These are phyloP conservation scores for Calonectria pseudoturangicola DNA, from an alignment of 2,329 filamentous ascomycete genomes.

Conservation along the genomic window DNA sequence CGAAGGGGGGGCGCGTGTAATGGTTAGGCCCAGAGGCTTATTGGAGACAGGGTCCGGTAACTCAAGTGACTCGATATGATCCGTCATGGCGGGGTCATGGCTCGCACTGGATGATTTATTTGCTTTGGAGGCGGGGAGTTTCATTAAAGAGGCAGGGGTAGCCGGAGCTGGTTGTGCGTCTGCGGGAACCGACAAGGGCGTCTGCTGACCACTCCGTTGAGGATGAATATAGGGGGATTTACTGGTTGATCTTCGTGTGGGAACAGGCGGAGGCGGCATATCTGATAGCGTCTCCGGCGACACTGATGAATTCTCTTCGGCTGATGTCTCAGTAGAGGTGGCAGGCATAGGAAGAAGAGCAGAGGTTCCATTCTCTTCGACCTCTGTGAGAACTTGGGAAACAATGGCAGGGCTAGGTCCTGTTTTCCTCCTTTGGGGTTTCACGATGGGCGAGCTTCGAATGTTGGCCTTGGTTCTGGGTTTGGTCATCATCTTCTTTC, in stretches of 20 bases:
- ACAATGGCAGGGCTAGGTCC: constrained; percentile 73
- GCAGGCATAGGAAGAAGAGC: constrained; percentile 63
- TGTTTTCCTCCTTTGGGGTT: constrained; percentile 75
- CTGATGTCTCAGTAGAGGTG: constrained; percentile 70
- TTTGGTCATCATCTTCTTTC: constrained; percentile 72
- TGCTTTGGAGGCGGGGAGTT: constrained; percentile 74
- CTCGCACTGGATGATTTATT: constrained; percentile 66
- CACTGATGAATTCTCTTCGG: constrained; percentile 78
- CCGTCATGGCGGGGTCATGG: constrained; percentile 66
- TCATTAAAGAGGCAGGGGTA: constrained; percentile 90
- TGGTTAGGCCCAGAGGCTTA: constrained; percentile 57
- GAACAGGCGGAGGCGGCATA: constrained; percentile 81
- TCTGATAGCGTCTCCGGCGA: constrained; percentile 78
- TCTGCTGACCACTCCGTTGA: constrained; percentile 63
- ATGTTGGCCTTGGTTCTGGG: constrained; percentile 72
- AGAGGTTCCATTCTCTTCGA: constrained; percentile 66
- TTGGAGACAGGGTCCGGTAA: constrained; percentile 81
- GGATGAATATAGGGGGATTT: constrained; percentile 81
- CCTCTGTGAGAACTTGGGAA: constrained; percentile 72
- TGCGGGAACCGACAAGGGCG: constrained; percentile 48
- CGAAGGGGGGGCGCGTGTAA: constrained; percentile 64
- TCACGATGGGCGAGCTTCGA: constrained; percentile 83
- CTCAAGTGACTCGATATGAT: constrained; percentile 75
- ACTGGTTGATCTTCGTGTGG: constrained; percentile 77
- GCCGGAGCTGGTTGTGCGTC: constrained; percentile 67